Evolutionary conservation across 768 basidiomycete genomes (phyloP).

Genomic region (Panaeolus papilionaceus): DNA sequence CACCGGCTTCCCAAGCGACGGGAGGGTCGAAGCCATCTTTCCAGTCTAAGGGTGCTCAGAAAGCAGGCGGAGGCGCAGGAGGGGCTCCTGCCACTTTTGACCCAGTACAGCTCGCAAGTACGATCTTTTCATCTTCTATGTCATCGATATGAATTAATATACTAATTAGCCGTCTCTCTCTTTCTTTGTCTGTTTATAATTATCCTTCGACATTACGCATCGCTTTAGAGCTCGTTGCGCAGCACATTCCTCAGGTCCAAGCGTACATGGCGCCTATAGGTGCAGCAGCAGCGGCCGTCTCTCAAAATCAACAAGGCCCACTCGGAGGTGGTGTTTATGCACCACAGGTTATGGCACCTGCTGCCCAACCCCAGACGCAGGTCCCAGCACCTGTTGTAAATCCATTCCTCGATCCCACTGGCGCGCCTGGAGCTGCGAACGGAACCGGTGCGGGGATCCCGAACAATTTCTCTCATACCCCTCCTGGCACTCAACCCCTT

Average conservation of each 20-base stretch:
- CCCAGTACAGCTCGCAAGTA: constrained; percentile 48
- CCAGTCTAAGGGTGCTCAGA: constrained; percentile 12
- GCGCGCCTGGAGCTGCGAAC: constrained; percentile 10
- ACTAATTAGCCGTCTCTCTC: neutral
- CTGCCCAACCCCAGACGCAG: constrained; percentile 16
- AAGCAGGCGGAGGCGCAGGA: constrained; percentile 15
- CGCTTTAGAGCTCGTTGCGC: constrained; percentile 47
- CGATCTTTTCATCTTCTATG: constrained; percentile 26
- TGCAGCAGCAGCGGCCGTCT: neutral
- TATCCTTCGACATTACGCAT: neutral
- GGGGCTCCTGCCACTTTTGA: constrained; percentile 37
- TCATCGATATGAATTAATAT: constrained; percentile 5
- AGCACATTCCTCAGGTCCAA: constrained; percentile 54
- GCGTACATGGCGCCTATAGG: constrained; percentile 36
- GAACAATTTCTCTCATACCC: constrained; percentile 20
- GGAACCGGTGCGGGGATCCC: constrained; percentile 14
- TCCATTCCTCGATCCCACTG: constrained; percentile 36
- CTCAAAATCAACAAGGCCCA: constrained; percentile 14
- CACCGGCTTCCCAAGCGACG: constrained; percentile 22
- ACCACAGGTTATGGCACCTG: constrained; percentile 28
- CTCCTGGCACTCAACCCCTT: constrained; percentile 38
- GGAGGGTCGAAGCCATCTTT: constrained; percentile 14
- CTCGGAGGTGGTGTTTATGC: constrained; percentile 22
- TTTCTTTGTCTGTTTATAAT: constrained; percentile 1
- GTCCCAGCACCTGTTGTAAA: constrained; percentile 33